A percentile compares a stretch with the other conserved stretches of the same genome.
Evolutionary conservation across 2,329 filamentous ascomycete species (phyloP).

Genomic region (Hypoxylon sp.): DNA sequence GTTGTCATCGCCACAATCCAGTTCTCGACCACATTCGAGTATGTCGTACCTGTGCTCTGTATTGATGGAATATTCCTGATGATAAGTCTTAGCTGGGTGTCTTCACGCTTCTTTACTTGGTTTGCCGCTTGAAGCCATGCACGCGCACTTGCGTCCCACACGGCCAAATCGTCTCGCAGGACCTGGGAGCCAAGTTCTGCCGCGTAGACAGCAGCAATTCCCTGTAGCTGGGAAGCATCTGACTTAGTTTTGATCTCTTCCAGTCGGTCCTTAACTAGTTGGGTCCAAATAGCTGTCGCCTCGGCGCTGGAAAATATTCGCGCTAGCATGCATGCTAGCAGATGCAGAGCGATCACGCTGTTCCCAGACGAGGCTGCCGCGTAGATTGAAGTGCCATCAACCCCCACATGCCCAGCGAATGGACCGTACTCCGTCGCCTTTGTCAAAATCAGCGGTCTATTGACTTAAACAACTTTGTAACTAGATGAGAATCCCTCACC

Average conservation of each 20-base stretch:
- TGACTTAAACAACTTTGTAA: background rate
- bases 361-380: conserved; percentile 53
- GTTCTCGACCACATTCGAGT: background rate
- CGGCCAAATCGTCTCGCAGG: conserved; percentile 29
- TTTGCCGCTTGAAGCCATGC: conserved; percentile 55
- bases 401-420: conserved; percentile 38
- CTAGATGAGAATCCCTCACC: background rate
- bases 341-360: conserved; percentile 48
- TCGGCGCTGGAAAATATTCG: conserved; percentile 51
- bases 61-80: background rate
- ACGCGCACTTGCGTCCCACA: conserved; percentile 55
- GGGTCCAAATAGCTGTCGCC: conserved; percentile 55
- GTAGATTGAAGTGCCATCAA: conserved; percentile 53
- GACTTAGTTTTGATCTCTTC: background rate
- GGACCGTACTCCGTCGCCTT: conserved; percentile 13
- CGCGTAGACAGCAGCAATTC: background rate
- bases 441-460: background rate
- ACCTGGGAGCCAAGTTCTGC: conserved; percentile 36
- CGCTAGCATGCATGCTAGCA: conserved; percentile 57
- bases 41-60: background rate
- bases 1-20: background rate
- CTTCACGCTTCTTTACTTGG: conserved; percentile 31
- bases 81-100: background rate
- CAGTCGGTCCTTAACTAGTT: conserved; percentile 47
- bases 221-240: background rate